These are phyloP conservation scores for Tuber brumale DNA, from an alignment of 495 filamentous ascomycete species.

Conservation along the genomic window DNA sequence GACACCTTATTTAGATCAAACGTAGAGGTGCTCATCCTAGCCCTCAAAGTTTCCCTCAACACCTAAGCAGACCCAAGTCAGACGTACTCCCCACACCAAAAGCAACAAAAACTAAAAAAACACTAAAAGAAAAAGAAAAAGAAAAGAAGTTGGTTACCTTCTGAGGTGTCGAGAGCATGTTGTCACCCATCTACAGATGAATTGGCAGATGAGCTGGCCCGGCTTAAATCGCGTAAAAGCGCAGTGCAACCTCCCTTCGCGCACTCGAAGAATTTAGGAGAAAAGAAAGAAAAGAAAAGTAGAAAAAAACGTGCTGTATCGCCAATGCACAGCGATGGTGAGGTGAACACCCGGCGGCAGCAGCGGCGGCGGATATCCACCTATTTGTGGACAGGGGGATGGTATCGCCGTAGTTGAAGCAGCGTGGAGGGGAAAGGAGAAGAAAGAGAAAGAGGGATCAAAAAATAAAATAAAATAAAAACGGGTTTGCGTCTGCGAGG, in stretches of 20 bases:
- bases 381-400: background rate
- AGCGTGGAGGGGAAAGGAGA: constrained; percentile 2
- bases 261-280: background rate
- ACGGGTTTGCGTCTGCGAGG: background rate
- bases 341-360: background rate
- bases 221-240: constrained; percentile 15
- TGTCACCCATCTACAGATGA: background rate
- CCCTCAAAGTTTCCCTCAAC: constrained; percentile 26
- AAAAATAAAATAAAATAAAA: background rate
- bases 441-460: constrained; percentile 4
- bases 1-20: constrained; percentile 17
- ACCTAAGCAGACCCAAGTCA: constrained; percentile 20
- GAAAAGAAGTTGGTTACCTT: constrained; percentile 24
- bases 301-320: background rate
- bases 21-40: constrained; percentile 23
- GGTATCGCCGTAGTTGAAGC: constrained; percentile 4
- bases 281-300: background rate
- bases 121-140: background rate
- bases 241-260: constrained; percentile 19
- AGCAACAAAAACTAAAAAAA: background rate
- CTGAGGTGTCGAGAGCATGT: constrained; percentile 29
- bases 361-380: background rate
- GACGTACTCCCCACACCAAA: background rate
- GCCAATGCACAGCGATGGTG: background rate
- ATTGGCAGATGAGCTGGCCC: constrained; percentile 1